Evolutionary conservation across 2,329 filamentous ascomycete genomes (phyloP), one percentile per base, ranked within the genome.

Genomic region (Fusarium setosum): DNA sequence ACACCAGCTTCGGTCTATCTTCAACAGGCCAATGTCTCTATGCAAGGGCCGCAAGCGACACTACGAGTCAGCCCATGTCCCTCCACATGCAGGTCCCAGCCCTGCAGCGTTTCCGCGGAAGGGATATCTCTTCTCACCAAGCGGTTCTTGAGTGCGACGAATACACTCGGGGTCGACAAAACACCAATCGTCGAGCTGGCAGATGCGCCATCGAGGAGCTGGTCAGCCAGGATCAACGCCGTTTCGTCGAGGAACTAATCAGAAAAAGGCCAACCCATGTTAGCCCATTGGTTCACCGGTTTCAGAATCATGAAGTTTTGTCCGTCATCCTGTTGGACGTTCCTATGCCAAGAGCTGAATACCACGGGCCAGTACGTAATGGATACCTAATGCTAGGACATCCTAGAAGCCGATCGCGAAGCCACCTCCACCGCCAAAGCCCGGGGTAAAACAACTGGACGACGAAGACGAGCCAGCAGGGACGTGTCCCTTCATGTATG

Each of bases 121-220:
- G 5, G 10, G 21, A 18, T 8, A 26, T 23, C 6, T 29, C 48
- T 29, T 59, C 82, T 73, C 72, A 90, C 88, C 69, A 91, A 72
- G 15, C 92, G 76, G 68, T 94, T 94, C 76, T 91, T 92, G 52
- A 94, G 72, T 47, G 90, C 89, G 18, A 95, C 85, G 76, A 94
- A 95, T 1, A 90, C 90, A 74, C 90, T 94, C 10, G 92, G 92
- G 12, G 91, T 86, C 23, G 90, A 93, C 7, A 95, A 84, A 4
- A 94, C 85, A 5, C 86, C 91, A 67, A 95, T 88, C 4, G 79
- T 82, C 26, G 84, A 88, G 10, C 85, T 81, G 4, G 82, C 76
- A 2, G 83, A 87, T 3, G 86, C 83, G 45, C 83, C 89, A 5
- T 86, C 81, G 2, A 95, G 83, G 31, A 96, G 81, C 71, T 92